Evolutionary conservation across 352 stramenopile genomes (phyloP).

Genomic region (Phytophthora hybrid): DNA sequence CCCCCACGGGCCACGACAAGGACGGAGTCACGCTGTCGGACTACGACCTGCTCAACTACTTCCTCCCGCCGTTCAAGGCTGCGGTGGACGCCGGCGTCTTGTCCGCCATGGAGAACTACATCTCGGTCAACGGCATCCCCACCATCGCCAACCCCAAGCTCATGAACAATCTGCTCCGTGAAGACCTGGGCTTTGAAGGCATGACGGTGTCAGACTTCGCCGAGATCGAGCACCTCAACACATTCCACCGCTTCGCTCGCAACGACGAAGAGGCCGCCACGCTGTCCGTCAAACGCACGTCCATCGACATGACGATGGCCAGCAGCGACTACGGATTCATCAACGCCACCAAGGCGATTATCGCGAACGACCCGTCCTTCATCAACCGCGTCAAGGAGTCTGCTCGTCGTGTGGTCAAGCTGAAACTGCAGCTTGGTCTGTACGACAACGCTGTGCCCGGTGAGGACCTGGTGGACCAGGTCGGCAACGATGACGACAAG

Average conservation of each 20-base stretch:
- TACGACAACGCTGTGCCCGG: conserved; percentile 74
- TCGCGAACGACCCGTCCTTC: conserved; percentile 44
- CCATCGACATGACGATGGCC: conserved; percentile 93
- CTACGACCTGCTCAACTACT: conserved; percentile 84
- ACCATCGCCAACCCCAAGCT: conserved; percentile 84
- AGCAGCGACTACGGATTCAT: conserved; percentile 58
- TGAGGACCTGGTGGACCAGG: conserved; percentile 44
- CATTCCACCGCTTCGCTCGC: conserved; percentile 61
- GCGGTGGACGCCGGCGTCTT: conserved; percentile 75
- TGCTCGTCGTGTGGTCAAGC: conserved; percentile 66
- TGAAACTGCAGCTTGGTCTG: conserved; percentile 74
- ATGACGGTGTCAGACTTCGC: conserved; percentile 91
- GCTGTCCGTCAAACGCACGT: conserved; percentile 75
- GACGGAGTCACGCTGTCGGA: conserved; percentile 68
- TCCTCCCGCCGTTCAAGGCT: conserved; percentile 79
- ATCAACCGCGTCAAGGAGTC: conserved; percentile 67
- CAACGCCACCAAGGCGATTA: conserved; percentile 55
- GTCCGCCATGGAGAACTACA: conserved; percentile 94
- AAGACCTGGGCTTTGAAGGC: conserved; percentile 82
- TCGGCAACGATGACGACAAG: conserved; percentile 60
- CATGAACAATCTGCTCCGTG: conserved; percentile 78
- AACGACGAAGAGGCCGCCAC: conserved; percentile 56
- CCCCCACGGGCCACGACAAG: conserved; percentile 78
- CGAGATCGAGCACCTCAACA: conserved; percentile 89
- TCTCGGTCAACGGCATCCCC: conserved; percentile 90